Percentiles rank a stretch among this genome's conserved stretches.
These are phyloP conservation scores for Linnemannia zychae DNA, from an alignment of 192 early-diverging fungal species.

Conservation along the genomic window DNA sequence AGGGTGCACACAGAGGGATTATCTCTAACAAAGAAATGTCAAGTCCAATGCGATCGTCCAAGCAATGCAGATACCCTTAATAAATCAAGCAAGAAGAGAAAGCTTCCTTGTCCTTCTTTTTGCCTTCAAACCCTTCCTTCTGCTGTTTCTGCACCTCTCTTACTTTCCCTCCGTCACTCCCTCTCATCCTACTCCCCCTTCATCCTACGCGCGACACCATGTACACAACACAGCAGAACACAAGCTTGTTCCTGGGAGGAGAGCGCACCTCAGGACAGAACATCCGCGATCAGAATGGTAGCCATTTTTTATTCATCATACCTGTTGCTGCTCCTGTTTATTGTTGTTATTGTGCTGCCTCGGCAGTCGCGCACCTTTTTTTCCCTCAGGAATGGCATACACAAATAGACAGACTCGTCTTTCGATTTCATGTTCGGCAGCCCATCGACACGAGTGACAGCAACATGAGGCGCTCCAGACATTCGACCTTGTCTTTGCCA, in stretches of 20 bases:
- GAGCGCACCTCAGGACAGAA: slow-evolving; percentile 92
- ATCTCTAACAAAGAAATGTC: no score
- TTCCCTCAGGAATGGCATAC: background rate
- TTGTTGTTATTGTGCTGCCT: background rate
- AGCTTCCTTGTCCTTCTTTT: slow-evolving; percentile 5
- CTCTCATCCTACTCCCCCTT: background rate
- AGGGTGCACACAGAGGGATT: no score
- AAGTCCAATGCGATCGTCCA: background rate
- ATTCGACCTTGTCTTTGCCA: background rate
- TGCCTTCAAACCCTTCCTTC: background rate
- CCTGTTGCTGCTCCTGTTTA: background rate
- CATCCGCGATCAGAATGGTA: slow-evolving; percentile 96
- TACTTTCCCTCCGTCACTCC: slow-evolving; percentile 15
- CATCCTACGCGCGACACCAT: slow-evolving; percentile 37
- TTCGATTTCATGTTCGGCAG: background rate
- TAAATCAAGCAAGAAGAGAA: slow-evolving; percentile 12
- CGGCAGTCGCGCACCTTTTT: background rate
- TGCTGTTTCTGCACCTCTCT: background rate
- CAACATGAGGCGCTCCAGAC: background rate
- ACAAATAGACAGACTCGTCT: background rate
- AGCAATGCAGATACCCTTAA: background rate
- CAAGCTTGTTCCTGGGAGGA: slow-evolving; percentile 86
- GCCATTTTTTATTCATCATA: slow-evolving; percentile 7
- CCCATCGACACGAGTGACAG: background rate
- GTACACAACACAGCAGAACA: slow-evolving; percentile 61